A percentile compares a stretch with the other conserved stretches of the same genome.
These are phyloP conservation scores for Alloteropsis angusta DNA, from an alignment of 202 grass and related monocot genomes.

Conservation along the genomic window DNA sequence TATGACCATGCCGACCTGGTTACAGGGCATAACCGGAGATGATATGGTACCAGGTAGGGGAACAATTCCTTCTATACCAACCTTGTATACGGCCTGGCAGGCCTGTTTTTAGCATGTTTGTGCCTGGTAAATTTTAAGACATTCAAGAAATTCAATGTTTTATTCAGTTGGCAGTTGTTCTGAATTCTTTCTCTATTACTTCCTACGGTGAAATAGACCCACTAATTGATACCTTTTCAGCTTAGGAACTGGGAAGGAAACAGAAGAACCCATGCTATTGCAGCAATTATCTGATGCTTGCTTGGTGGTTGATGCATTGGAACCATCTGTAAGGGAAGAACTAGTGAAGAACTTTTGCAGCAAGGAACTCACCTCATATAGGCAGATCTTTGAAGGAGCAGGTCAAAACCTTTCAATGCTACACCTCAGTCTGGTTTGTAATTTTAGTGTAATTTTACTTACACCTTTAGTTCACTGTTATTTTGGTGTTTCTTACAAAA, in stretches of 20 bases:
- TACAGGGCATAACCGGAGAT: not conserved
- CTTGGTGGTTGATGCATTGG: constrained; percentile 96
- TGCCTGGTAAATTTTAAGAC: not conserved
- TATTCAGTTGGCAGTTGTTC: not conserved
- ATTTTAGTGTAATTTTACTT: constrained; percentile 5
- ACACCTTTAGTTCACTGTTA: not conserved
- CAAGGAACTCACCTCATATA: constrained; percentile 96
- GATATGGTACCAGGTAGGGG: not conserved
- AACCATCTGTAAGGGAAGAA: constrained; percentile 94
- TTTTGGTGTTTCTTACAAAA: constrained; percentile 27
- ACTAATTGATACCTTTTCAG: constrained; percentile 43
- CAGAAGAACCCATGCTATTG: constrained; percentile 83
- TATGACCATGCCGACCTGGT: not conserved
- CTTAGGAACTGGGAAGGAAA: constrained; percentile 99
- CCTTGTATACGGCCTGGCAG: not conserved
- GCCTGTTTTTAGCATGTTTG: not conserved
- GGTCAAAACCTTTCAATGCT: constrained; percentile 41
- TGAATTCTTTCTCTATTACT: not conserved
- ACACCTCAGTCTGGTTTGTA: not conserved
- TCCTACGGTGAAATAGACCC: not conserved
- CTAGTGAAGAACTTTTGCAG: constrained; percentile 97
- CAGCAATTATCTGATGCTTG: constrained; percentile 97
- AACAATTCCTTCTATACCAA: not conserved
- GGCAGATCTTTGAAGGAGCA: constrained; percentile 98
- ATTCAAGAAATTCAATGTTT: not conserved